Conservation (phyloP, 495 filamentous ascomycete species). For the Podospora tetraspora region DNA sequence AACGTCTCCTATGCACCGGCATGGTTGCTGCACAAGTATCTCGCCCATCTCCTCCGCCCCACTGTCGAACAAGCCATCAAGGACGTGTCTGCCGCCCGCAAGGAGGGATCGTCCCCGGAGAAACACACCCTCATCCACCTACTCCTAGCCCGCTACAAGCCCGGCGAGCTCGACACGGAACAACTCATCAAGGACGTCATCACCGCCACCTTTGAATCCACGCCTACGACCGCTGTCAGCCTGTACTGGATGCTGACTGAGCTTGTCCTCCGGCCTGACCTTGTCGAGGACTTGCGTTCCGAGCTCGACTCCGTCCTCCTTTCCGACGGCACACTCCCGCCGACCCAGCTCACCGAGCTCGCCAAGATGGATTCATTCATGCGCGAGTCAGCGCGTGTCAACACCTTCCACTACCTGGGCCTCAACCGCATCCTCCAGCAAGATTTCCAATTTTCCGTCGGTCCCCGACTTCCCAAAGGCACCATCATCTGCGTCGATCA, state of each 20-base stretch:
- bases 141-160: constrained; percentile 1
- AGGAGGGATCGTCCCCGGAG: background rate
- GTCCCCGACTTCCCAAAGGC: constrained; percentile 7
- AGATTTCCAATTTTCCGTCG: constrained; percentile 6
- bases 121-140: constrained; percentile 7
- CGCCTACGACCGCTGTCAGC: constrained; percentile 3
- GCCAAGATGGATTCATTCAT: constrained; percentile 13
- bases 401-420: constrained; percentile 13
- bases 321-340: constrained; percentile 1
- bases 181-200: constrained; percentile 11
- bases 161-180: background rate
- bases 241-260: constrained; percentile 14
- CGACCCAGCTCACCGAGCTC: constrained; percentile 11
- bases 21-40: constrained; percentile 6
- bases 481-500: constrained; percentile 12
- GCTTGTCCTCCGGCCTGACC: constrained; percentile 6
- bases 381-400: constrained; percentile 15
- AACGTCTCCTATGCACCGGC: constrained; percentile 4
- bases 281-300: background rate
- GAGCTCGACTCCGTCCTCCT: constrained; percentile 1
- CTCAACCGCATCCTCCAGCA: constrained; percentile 18
- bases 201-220: constrained; percentile 10
- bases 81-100: background rate
- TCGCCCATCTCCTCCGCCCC: constrained; percentile 3
- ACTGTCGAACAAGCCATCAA: constrained; percentile 1